Conservation (phyloP, 257 asterid species). For the Solanum tarapatanum region DNA sequence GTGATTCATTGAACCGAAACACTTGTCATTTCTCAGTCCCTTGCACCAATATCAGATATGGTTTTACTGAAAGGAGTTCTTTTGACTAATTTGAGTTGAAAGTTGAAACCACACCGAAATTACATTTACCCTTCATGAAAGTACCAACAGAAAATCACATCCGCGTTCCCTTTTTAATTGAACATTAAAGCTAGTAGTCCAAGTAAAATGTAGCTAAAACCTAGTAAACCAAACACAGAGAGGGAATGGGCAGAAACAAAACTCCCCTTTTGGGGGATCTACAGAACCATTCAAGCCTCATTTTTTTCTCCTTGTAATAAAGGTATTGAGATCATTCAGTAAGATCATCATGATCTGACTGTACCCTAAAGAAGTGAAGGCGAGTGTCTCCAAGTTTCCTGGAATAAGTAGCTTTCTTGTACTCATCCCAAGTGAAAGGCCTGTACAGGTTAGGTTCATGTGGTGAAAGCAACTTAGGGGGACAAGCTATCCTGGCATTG, state of each 20-base stretch:
- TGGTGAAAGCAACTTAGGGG: slow-evolving; percentile 14
- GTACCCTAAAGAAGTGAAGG: slow-evolving; percentile 19
- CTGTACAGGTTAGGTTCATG: slow-evolving; percentile 23
- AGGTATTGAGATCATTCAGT: neutral
- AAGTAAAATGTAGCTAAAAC: neutral
- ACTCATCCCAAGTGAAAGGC: slow-evolving; percentile 45
- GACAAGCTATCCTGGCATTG: slow-evolving; percentile 22
- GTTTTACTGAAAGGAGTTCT: neutral
- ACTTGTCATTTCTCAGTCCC: neutral
- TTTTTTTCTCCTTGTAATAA: neutral
- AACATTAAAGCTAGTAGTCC: neutral
- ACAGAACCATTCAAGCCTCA: neutral
- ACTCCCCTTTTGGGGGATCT: neutral
- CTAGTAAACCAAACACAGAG: neutral
- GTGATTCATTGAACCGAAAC: neutral
- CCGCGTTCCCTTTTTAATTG: neutral
- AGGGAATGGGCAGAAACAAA: neutral
- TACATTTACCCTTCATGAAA: neutral
- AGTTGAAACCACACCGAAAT: neutral
- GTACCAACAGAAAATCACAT: neutral
- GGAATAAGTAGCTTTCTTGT: slow-evolving; percentile 27
- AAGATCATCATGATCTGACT: neutral
- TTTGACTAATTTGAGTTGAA: neutral
- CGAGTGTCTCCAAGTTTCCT: slow-evolving; percentile 27
- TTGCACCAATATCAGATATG: neutral